Percentiles rank a stretch among this genome's conserved stretches.
Conservation (phyloP, 192 early-diverging fungal species). For the Coemansia sp. region DNA sequence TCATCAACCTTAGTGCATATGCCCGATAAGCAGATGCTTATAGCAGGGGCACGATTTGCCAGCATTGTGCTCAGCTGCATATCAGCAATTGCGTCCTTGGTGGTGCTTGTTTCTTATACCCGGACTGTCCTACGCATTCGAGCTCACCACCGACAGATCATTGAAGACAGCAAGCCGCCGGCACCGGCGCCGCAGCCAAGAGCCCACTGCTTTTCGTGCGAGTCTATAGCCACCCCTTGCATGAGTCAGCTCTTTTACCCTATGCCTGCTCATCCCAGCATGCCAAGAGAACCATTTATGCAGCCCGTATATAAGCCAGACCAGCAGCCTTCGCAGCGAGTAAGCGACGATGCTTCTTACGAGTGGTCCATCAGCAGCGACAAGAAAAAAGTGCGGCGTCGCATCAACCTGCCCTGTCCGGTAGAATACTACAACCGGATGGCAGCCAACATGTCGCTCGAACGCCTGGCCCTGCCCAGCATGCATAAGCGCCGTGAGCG, state of each 20-base stretch:
- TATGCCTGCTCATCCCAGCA: not conserved
- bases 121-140: slow-evolving; percentile 28
- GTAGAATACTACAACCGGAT: slow-evolving; percentile 13
- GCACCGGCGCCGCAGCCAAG: not conserved
- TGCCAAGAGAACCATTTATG: not conserved
- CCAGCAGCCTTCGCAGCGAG: not conserved
- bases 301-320: not conserved
- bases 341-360: not conserved
- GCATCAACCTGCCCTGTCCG: slow-evolving; percentile 14
- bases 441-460: slow-evolving; percentile 12
- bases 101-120: slow-evolving; percentile 39
- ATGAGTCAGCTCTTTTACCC: not conserved
- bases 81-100: slow-evolving; percentile 28
- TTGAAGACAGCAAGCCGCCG: slow-evolving; percentile 10
- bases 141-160: slow-evolving; percentile 40
- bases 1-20: slow-evolving; percentile 2
- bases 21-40: slow-evolving; percentile 8
- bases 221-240: slow-evolving; percentile 22
- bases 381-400: slow-evolving; percentile 4
- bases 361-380: slow-evolving; percentile 7
- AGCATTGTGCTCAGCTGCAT: slow-evolving; percentile 37
- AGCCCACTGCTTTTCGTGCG: slow-evolving; percentile 39
- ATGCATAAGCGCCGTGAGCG: slow-evolving; percentile 7
- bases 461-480: slow-evolving; percentile 1
- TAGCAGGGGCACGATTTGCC: slow-evolving; percentile 27